Evolutionary conservation across 192 early-diverging fungal species (phyloP), one percentile per base, ranked within the genome.

Genomic region (Diversispora epigaea): DNA sequence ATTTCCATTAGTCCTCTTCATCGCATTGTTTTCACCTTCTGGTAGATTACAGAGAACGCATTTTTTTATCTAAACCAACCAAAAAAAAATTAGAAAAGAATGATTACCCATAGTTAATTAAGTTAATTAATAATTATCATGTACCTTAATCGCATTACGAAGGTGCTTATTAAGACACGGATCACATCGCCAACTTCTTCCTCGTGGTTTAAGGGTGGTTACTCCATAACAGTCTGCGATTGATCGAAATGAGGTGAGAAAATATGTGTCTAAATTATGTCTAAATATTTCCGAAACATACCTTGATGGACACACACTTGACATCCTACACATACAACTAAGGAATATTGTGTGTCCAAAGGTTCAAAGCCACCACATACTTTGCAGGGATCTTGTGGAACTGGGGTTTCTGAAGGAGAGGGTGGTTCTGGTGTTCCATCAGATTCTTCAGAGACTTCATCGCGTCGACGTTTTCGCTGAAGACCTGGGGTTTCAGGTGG

Each of bases 1-100:
- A 76, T 90, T 89, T 3, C 88, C 89, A n/a, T 84, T 84, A 2
- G 92, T 92, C 19, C 80, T 84, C 76, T 91, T 92, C 67, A 92
- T 80, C 11, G 91, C 83, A 21, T 84, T 80, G 2, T 80, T 83
- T 5, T 67, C 52, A 2, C 64, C 46, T 14, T 79, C 76, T 1
- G 68, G 77, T 50, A 83, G 82, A 60, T 80, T 76, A 65, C 92
- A 93, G 9, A 93, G 71, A 0, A 89, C 77, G 75, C 92, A 93
- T 41, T 76, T 65, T 73, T 92, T 92, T 57, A 82, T 81, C 86
- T 87, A 79, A 6, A 61, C n/a, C 43, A 60, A 74, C 44, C 19
- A 50, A 56, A 25, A 52, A 52, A 4, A 52, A 11, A 52, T 17
- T 10, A 52, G 50, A 52, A 52, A n/a, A n/a, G n/a, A 52, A 4